Conservation (phyloP, 495 filamentous ascomycete species). For the Penicillium maclennaniae region DNA sequence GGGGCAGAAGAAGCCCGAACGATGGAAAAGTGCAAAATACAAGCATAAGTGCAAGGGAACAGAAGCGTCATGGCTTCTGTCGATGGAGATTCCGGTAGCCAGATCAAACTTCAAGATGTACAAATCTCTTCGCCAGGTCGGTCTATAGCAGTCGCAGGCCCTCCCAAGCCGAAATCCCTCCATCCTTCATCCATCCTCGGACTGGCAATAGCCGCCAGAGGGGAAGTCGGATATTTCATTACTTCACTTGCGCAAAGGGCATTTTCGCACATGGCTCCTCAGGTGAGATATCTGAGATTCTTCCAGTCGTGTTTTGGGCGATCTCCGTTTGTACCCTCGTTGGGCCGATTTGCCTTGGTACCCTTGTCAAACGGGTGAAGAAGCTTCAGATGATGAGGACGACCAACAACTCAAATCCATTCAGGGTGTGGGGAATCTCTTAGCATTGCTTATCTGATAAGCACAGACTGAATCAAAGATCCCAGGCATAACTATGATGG, state of each 20-base stretch:
- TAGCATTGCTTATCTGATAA: no score
- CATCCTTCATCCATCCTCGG: constrained; percentile 58
- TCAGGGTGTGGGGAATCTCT: constrained; percentile 38
- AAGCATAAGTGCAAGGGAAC: no score
- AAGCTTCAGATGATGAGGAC: constrained; percentile 27
- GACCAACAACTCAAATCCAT: constrained; percentile 25
- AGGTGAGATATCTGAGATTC: constrained; percentile 41
- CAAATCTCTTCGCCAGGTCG: no score
- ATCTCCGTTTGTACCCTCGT: constrained; percentile 70
- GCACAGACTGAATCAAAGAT: no score
- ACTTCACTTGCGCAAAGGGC: constrained; percentile 63
- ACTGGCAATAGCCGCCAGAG: constrained; percentile 67
- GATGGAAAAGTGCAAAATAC: no score
- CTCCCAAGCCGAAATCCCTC: constrained; percentile 49
- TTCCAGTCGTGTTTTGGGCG: constrained; percentile 69
- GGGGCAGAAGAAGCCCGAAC: no score
- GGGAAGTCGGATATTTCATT: constrained; percentile 78
- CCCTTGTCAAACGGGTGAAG: constrained; percentile 51
- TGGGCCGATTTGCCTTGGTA: constrained; percentile 66
- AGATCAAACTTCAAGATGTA: no score
- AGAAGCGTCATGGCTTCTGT: no score
- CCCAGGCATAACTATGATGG: no score
- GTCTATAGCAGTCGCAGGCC: constrained; percentile 1
- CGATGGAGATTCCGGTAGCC: no score
- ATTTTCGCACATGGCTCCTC: constrained; percentile 41